Base-by-base conservation (phyloP, 2,329 filamentous ascomycete genomes). In the Ceratocystis diversiconidia region DNA sequence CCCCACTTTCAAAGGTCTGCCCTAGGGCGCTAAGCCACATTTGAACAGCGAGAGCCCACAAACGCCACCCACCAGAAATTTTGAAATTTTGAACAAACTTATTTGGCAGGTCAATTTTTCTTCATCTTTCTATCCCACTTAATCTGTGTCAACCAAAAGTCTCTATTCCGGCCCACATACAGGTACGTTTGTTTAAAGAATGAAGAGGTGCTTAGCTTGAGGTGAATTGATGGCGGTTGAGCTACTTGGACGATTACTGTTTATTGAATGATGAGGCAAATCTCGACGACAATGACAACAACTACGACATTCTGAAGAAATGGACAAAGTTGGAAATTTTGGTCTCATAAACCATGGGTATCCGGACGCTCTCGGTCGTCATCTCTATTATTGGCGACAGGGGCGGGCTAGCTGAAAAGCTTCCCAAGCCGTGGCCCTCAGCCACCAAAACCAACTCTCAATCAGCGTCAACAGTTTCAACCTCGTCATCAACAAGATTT, bases 121-220 rank as follows among this genome's bases (percentile, higher is more conserved):
- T 57, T 55, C n/a, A 48, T 50, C 48, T 63, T 63, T 36, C 44
- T 46, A 67, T 65, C 50, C 61, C 50, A 63, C 64, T 65, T 63
- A 65, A 36, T 44, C 63, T 65, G 63, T 65, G 66, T 67, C 59
- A 67, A 69, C 55, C 65, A 64, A 63, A 66, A 57, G 66, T 67
- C 63, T 67, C 60, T 65, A 65, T 65, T 52, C 62, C 59, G 66
- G 61, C 63, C 63, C 66, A 63, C 59, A 65, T 48, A 67, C 66
- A 67, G 63, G 66, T 67, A 67, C 62, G 66, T 67, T 32, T 25
- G 15, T n/a, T 32, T 28, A 43, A 52, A 15, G 36, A 57, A 41
- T 46, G 19, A 67, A 46, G 66, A 48, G 25, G n/a, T 19, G 61
- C 4, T 46, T 46, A 46, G 5, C n/a, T 19, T 36, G 61, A 50